Evolutionary conservation across 108 stramenopile genomes (phyloP), one percentile per base, ranked within the genome.

Genomic region (Pseudonitzschia pungens): DNA sequence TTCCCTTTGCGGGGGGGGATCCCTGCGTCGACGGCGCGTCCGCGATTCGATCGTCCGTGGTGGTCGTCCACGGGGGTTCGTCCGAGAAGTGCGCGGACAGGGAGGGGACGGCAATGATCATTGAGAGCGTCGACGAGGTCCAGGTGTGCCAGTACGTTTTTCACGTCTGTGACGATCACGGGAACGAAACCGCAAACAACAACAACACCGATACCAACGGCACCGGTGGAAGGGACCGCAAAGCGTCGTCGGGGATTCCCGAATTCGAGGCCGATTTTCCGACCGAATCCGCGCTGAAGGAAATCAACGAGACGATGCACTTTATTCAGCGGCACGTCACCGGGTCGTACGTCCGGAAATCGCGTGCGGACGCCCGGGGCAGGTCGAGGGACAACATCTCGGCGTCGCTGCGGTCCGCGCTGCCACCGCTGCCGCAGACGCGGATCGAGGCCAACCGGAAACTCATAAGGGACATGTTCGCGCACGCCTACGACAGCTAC

Each of bases 401-500:
- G 9, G 70, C 81, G 29, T 69, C 75, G 1, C 36, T 81, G 48
- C 75, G 73, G 16, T 53, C 59, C 26, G 75, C 48, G 2, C 12
- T 79, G 36, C 78, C 78, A 44, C 87, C 89, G 50, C 73, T 93
- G 66, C 92, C 92, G 4, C 75, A 70, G 40, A 83, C 83, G 48
- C 72, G 81, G 68, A 74, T 80, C 31, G 68, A 83, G 51, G 78
- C 81, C 62, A 90, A 90, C 72, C 68, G 71, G 53, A 50, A 84
- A 26, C 75, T 86, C 21, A 70, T 94, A 26, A 75, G 63, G 15
- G 55, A 81, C 31, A 92, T 94, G 94, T 95, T 98, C 74, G 55
- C 66, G 16, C 93, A 92, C 54, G 93, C 92, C 15, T 98, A 95
- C 71, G 88, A 96, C 43, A 80, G 89, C 16, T 98, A 98, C 77